phyloP scores from a whole-genome alignment of 371 early-diverging fungal genomes.

The Mortierella sp. region DNA sequence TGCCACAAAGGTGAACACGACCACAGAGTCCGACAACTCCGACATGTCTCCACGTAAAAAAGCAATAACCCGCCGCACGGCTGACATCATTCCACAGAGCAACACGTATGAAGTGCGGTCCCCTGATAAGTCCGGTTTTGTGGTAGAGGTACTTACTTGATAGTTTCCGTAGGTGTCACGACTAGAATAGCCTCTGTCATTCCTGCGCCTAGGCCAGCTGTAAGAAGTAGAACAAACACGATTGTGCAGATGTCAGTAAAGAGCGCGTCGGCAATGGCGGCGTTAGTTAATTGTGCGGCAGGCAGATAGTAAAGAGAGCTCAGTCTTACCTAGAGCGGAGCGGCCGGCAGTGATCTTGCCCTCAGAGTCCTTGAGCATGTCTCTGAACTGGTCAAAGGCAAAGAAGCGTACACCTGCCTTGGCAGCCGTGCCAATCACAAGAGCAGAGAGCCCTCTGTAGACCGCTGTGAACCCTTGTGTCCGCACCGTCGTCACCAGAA shows the following conservation, averaged over 20 bases:
- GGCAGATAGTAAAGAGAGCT: not conserved
- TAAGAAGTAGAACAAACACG: not conserved
- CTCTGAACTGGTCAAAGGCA: slow-evolving; percentile 88
- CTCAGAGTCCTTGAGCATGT: slow-evolving; percentile 74
- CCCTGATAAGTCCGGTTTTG: not conserved
- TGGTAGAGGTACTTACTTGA: slow-evolving; percentile 72
- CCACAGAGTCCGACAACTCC: slow-evolving; percentile 1
- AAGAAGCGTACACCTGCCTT: slow-evolving; percentile 94
- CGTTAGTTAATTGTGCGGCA: not conserved
- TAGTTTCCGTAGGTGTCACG: slow-evolving; percentile 93
- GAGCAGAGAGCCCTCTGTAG: slow-evolving; percentile 88
- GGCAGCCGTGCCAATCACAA: slow-evolving; percentile 90
- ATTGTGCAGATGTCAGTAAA: not conserved
- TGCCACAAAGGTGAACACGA: not conserved
- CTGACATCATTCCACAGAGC: not conserved
- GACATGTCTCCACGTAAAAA: slow-evolving; percentile 6
- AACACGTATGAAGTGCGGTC: slow-evolving; percentile 7
- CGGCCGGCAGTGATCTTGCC: slow-evolving; percentile 77
- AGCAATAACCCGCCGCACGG: not conserved
- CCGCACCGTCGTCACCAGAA: slow-evolving; percentile 72
- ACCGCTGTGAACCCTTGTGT: slow-evolving; percentile 79
- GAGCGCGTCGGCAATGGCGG: not conserved
- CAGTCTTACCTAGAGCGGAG: slow-evolving; percentile 66
- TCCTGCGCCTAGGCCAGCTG: slow-evolving; percentile 92
- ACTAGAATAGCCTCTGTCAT: slow-evolving; percentile 88